Conservation (phyloP, 78 protist genomes). For the Polysphondylium violaceum region DNA sequence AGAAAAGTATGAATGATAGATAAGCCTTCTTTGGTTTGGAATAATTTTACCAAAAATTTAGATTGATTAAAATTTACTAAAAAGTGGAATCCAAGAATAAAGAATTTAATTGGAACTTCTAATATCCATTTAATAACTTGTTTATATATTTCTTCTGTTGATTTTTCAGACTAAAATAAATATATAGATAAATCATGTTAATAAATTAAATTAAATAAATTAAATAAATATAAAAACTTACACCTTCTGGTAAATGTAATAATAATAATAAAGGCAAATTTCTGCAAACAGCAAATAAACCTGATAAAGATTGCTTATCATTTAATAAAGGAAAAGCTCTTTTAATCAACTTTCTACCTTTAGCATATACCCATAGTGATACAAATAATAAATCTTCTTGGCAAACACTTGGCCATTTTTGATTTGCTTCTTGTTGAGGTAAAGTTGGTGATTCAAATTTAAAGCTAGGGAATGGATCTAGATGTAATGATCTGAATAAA, state of each 20-base stretch:
- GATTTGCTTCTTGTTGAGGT: slow-evolving; percentile 66
- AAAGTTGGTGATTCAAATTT: slow-evolving; percentile 56
- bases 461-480: slow-evolving; percentile 75
- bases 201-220: too few species aligned
- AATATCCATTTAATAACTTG: slow-evolving; percentile 51
- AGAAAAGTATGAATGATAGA: slow-evolving; percentile 27
- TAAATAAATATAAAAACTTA: neutral
- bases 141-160: slow-evolving; percentile 34
- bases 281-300: slow-evolving; percentile 69
- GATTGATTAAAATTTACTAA: slow-evolving; percentile 57
- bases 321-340: slow-evolving; percentile 47
- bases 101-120: slow-evolving; percentile 70
- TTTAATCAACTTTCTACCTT: slow-evolving; percentile 51
- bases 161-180: slow-evolving; percentile 14
- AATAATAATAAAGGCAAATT: slow-evolving; percentile 53
- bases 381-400: slow-evolving; percentile 71
- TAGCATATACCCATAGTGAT: slow-evolving; percentile 65
- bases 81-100: slow-evolving; percentile 67
- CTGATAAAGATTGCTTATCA: slow-evolving; percentile 33
- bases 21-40: slow-evolving; percentile 29
- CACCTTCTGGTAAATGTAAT: slow-evolving; percentile 66
- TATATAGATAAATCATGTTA: too few species aligned
- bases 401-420: slow-evolving; percentile 78
- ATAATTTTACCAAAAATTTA: slow-evolving; percentile 50
- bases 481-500: slow-evolving; percentile 50